These are phyloP conservation scores for Penicillium griseofulvum DNA, from an alignment of 2,329 filamentous ascomycete genomes.

Conservation along the genomic window DNA sequence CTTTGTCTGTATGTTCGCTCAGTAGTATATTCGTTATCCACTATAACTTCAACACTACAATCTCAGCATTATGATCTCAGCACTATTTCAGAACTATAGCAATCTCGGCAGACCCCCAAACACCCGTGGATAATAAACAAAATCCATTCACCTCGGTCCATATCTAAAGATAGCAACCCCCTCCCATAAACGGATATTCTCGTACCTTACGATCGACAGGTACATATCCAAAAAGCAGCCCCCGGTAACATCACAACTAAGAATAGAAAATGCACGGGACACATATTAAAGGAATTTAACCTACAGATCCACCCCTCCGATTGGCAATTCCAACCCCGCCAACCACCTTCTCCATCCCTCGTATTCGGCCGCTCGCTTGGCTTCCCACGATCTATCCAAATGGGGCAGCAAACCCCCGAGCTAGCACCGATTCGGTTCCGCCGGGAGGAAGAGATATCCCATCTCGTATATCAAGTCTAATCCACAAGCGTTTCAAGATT, in stretches of 20 bases:
- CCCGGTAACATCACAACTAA: background rate
- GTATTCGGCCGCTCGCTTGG: conserved; percentile 12
- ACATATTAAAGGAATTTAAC: conserved; percentile 1
- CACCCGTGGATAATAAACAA: background rate
- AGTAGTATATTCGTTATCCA: background rate
- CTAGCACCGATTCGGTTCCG: background rate
- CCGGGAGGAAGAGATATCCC: background rate
- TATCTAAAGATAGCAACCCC: conserved; percentile 10
- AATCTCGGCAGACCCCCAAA: background rate
- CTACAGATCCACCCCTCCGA: background rate
- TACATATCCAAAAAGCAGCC: background rate
- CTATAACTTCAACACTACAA: background rate
- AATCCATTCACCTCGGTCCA: background rate
- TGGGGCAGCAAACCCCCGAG: background rate
- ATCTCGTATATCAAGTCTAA: background rate
- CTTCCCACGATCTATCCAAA: background rate
- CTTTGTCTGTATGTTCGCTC: conserved; percentile 3
- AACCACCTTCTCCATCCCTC: conserved; percentile 4
- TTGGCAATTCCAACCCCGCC: background rate
- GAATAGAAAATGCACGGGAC: conserved; percentile 6
- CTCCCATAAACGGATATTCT: background rate
- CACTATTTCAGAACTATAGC: background rate
- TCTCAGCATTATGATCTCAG: no score
- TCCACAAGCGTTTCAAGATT: background rate
- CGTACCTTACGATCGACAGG: conserved; percentile 8